Conservation (phyloP, 2,329 filamentous ascomycete species). For the Talaromyces sp. region DNA sequence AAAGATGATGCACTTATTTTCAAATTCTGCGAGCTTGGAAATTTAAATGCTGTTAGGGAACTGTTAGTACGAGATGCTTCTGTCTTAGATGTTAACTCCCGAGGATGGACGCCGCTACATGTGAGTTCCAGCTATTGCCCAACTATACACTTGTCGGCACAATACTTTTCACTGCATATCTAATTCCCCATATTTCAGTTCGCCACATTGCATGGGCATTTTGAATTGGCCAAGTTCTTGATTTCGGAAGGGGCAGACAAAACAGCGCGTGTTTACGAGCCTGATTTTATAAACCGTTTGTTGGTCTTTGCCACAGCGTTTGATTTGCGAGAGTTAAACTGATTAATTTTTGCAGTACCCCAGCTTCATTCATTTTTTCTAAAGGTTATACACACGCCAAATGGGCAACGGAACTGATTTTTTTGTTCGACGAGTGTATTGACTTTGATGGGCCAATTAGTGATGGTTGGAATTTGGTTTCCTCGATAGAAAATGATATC, state of each 20-base stretch:
- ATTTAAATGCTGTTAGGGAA: slow-evolving; percentile 1
- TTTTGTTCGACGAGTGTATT: slow-evolving; percentile 6
- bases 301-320: not conserved
- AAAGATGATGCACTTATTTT: slow-evolving; percentile 5
- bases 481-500: not conserved
- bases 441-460: not conserved
- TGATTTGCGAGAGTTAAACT: not conserved
- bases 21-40: not conserved
- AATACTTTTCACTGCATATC: not conserved
- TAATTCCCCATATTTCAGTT: not conserved
- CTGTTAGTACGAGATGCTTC: slow-evolving; percentile 3
- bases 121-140: not conserved
- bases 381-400: not conserved
- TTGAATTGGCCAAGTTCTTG: slow-evolving; percentile 2
- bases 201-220: not conserved
- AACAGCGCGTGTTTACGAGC: not conserved
- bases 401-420: not conserved
- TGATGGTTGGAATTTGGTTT: slow-evolving; percentile 1
- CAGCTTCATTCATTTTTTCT: not conserved
- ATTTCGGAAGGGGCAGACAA: slow-evolving; percentile 3
- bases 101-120: slow-evolving; percentile 1
- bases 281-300: not conserved
- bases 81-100: slow-evolving; percentile 1
- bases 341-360: not conserved
- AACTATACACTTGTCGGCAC: not conserved